Evolutionary conservation across 768 basidiomycete genomes (phyloP).

Genomic region (Cyclocybe cylindracea): DNA sequence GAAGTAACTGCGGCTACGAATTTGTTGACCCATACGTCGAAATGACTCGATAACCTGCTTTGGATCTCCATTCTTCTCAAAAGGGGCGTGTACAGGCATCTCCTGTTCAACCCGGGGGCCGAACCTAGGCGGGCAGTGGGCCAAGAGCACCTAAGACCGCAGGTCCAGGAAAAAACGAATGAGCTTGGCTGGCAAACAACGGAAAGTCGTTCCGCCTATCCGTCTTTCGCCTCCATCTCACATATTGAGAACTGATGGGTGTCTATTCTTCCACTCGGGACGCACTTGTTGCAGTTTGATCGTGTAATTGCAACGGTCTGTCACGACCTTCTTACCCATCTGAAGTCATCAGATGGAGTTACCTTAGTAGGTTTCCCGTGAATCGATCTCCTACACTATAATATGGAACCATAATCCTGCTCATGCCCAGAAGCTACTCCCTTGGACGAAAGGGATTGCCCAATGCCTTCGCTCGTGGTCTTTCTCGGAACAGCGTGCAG

Average conservation of each 20-base stretch:
- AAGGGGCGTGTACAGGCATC: conserved; percentile 77
- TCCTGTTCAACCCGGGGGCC: conserved; percentile 78
- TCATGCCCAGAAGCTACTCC: too few species aligned
- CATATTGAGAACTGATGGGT: conserved; percentile 54
- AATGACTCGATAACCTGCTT: conserved; percentile 71
- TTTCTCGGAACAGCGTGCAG: too few species aligned
- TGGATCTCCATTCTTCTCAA: conserved; percentile 86
- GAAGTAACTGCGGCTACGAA: conserved; percentile 45
- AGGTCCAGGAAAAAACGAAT: neutral
- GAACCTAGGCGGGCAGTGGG: conserved; percentile 52
- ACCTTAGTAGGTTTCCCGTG: conserved; percentile 46
- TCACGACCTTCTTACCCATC: neutral
- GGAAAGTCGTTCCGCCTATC: conserved; percentile 4
- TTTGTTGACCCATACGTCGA: conserved; percentile 91
- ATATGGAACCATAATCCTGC: too few species aligned
- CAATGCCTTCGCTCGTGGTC: too few species aligned
- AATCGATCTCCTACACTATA: conserved; percentile 18
- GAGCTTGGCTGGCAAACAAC: neutral
- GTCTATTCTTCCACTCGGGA: conserved; percentile 60
- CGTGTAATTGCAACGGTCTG: conserved; percentile 45
- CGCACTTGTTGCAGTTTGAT: conserved; percentile 64
- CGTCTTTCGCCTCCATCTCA: neutral
- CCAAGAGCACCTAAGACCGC: conserved; percentile 11
- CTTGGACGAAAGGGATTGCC: too few species aligned
- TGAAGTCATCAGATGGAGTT: conserved; percentile 78